Percentiles rank a stretch among this genome's conserved stretches.
These are phyloP conservation scores for Handroanthus guayacan DNA, from an alignment of 257 asterid species.

Conservation along the genomic window DNA sequence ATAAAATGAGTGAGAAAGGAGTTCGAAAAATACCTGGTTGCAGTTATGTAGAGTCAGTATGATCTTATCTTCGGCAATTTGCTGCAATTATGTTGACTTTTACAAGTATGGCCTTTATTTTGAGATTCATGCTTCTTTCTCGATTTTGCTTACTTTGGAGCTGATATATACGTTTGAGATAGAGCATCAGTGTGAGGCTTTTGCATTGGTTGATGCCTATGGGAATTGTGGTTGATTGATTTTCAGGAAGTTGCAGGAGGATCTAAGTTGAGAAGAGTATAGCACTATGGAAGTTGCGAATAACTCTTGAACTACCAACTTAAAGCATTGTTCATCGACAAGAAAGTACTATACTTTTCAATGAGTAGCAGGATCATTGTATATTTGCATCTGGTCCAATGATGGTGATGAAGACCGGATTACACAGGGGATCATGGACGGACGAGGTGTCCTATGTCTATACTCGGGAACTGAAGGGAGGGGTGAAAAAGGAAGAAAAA, in stretches of 20 bases:
- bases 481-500: neutral
- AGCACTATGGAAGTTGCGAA: neutral
- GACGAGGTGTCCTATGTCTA: neutral
- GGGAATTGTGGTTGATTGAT: neutral
- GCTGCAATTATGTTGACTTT: neutral
- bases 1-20: constrained; percentile 62
- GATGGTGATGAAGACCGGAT: neutral
- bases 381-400: too few relatives aligned
- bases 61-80: constrained; percentile 22
- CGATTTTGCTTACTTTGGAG: neutral
- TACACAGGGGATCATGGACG: neutral
- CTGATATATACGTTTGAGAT: neutral
- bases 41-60: constrained; percentile 51
- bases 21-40: constrained; percentile 66
- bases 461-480: neutral
- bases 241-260: neutral
- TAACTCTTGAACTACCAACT: neutral
- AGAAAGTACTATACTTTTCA: neutral
- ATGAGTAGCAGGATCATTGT: neutral
- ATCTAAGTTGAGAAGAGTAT: neutral
- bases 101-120: neutral
- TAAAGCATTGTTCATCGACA: neutral
- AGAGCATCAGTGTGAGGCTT: neutral
- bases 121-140: neutral
- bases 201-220: neutral